These are phyloP conservation scores for Ogataea pini DNA, from an alignment of 805 yeast genomes.

Conservation along the genomic window DNA sequence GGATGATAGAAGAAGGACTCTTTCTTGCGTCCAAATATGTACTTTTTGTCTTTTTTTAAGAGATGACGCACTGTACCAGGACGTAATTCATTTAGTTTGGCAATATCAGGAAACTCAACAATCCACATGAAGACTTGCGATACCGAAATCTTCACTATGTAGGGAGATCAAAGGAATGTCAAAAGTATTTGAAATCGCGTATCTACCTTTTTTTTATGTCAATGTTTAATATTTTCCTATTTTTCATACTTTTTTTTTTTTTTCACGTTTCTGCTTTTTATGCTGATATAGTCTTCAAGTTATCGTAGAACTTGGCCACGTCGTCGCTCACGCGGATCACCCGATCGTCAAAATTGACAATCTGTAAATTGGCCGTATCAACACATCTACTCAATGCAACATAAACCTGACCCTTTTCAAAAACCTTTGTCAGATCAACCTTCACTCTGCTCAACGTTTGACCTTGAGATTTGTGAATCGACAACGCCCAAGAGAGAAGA, in stretches of 20 bases:
- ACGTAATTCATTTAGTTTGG: neutral
- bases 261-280: neutral
- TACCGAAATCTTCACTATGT: neutral
- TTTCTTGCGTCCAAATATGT: conserved; percentile 18
- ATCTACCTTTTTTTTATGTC: neutral
- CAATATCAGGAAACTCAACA: conserved; percentile 10
- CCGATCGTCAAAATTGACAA: conserved; percentile 59
- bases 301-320: conserved; percentile 62
- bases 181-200: neutral
- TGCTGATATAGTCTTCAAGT: conserved; percentile 34
- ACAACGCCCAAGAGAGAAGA: conserved; percentile 77
- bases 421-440: conserved; percentile 64
- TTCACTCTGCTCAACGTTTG: conserved; percentile 73
- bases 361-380: conserved; percentile 62
- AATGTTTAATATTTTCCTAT: no score
- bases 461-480: conserved; percentile 85
- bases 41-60: conserved; percentile 8
- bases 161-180: no score
- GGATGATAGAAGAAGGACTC: conserved; percentile 16
- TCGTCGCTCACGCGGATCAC: conserved; percentile 60
- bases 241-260: neutral
- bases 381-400: conserved; percentile 82
- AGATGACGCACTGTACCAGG: conserved; percentile 7
- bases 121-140: conserved; percentile 13
- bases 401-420: conserved; percentile 83